Percentiles rank a stretch among this genome's conserved stretches.
Conservation (phyloP, 2,329 filamentous ascomycete species). For the Pestalotiopsis sp. region DNA sequence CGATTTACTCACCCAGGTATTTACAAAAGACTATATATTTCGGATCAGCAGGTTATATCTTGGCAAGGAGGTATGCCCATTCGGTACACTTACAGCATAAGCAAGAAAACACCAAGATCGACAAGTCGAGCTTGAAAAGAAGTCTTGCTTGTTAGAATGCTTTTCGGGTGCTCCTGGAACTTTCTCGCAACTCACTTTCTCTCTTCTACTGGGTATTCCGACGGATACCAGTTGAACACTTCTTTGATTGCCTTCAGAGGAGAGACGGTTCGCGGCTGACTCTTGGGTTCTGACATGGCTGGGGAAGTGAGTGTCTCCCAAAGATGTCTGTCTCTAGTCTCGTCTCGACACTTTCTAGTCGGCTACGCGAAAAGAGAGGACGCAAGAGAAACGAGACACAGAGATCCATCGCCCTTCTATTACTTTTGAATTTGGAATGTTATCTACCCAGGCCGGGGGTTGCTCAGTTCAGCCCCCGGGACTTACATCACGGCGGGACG, state of each 20-base stretch:
- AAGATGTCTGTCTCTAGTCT: not conserved
- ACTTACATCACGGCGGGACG: not conserved
- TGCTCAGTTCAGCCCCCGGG: not conserved
- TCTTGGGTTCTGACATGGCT: slow-evolving; percentile 15
- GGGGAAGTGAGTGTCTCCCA: too few relatives aligned
- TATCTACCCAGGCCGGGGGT: not conserved
- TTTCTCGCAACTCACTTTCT: slow-evolving; percentile 25
- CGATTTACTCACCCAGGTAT: slow-evolving; percentile 25
- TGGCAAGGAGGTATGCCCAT: too few relatives aligned
- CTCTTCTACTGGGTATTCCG: slow-evolving; percentile 30
- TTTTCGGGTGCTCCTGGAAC: not conserved
- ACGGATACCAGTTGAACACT: slow-evolving; percentile 36
- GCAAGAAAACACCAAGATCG: slow-evolving; percentile 33
- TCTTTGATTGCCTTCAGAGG: slow-evolving; percentile 27
- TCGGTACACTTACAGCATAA: slow-evolving; percentile 30
- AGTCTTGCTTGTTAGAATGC: slow-evolving; percentile 20
- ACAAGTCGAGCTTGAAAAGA: slow-evolving; percentile 33
- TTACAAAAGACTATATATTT: slow-evolving; percentile 32
- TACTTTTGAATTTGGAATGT: not conserved
- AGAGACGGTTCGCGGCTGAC: not conserved
- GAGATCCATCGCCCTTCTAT: not conserved
- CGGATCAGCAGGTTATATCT: not conserved
- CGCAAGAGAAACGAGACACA: not conserved
- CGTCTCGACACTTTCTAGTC: not conserved
- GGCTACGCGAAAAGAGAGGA: not conserved